Base-by-base conservation (phyloP, 352 stramenopile genomes). In the Globisporangium canariense region DNA sequence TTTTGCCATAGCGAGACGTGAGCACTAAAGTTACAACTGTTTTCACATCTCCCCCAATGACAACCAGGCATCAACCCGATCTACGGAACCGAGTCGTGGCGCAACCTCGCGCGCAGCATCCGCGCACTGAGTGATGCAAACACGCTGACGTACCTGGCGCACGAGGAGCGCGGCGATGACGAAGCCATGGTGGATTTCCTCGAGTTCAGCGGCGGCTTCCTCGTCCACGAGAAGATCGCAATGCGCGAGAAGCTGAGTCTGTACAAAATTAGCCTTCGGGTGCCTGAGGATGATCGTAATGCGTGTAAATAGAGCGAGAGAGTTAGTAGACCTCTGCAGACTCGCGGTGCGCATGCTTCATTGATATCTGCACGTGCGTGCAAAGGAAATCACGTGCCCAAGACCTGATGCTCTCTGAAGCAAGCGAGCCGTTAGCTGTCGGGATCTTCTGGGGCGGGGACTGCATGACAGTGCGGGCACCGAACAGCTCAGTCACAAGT, bases 1-100 rank as follows among this genome's bases (percentile, higher is more conserved):
- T 20, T 36, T 52, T 22, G 16, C 11, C 13, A 14, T 14, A 38
- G 10, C 46, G 20, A 58, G 52, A 4, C 11, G n/a, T 7, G n/a
- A 40, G 25, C 8, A 34, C 52, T 58, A 32, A 49, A 18, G 9
- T 47, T 10, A 11, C 45, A 20, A 20, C 25, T 32, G 30, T 45
- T 28, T 41, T 14, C 0, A 36, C 32, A 8, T 6, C 40, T 25
- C 25, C 4, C 46, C 13, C 3, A 40, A 13, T 22, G 28, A 11
- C 11, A 30, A 7, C 36, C 36, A 86, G 77, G 77, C 60, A 93
- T 94, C 62, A 94, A 94, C 52, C 83, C 86, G 54, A 92, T 94
- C 62, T 94, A 94, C 68, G 86, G 84, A 45, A 66, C 74, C 59
- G 77, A 93, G 32, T 93, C 83, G 46, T 94, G 86, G 86, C 71